Conservation (phyloP, 2,329 filamentous ascomycete species). For the Helotiales sp. region DNA sequence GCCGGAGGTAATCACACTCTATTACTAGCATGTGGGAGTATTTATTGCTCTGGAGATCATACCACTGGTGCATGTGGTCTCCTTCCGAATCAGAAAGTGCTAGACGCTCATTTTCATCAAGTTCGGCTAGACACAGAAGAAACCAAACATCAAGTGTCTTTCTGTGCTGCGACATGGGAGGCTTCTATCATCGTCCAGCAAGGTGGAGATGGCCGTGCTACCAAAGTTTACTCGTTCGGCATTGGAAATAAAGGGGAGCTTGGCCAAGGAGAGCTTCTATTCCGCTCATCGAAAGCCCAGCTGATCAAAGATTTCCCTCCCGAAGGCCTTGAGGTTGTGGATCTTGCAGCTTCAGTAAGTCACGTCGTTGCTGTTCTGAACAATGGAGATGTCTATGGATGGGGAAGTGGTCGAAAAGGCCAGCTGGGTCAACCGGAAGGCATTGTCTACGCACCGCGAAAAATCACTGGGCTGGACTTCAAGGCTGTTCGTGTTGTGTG, state of each 20-base stretch:
- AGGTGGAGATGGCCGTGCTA: constrained; percentile 51
- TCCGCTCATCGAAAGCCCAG: constrained; percentile 54
- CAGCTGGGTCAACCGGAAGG: constrained; percentile 71
- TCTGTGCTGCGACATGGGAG: constrained; percentile 79
- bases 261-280: constrained; percentile 61
- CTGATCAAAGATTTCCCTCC: constrained; percentile 69
- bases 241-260: constrained; percentile 73
- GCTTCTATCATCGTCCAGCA: constrained; percentile 66
- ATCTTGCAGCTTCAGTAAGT: constrained; percentile 75
- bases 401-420: constrained; percentile 86
- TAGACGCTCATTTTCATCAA: constrained; percentile 29
- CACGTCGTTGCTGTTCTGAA: constrained; percentile 77
- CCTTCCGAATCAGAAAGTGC: constrained; percentile 11
- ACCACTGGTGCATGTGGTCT: constrained; percentile 59
- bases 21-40: constrained; percentile 63
- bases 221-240: constrained; percentile 67
- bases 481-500: constrained; percentile 71
- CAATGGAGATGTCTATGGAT: constrained; percentile 81
- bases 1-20: constrained; percentile 90
- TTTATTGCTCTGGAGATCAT: constrained; percentile 70
- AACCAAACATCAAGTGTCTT: constrained; percentile 38
- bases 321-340: constrained; percentile 58
- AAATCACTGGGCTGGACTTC: constrained; percentile 64
- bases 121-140: constrained; percentile 30
- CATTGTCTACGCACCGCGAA: constrained; percentile 63